Evolutionary conservation across 139 green algal species (phyloP).

Genomic region (Penium margaritaceum): DNA sequence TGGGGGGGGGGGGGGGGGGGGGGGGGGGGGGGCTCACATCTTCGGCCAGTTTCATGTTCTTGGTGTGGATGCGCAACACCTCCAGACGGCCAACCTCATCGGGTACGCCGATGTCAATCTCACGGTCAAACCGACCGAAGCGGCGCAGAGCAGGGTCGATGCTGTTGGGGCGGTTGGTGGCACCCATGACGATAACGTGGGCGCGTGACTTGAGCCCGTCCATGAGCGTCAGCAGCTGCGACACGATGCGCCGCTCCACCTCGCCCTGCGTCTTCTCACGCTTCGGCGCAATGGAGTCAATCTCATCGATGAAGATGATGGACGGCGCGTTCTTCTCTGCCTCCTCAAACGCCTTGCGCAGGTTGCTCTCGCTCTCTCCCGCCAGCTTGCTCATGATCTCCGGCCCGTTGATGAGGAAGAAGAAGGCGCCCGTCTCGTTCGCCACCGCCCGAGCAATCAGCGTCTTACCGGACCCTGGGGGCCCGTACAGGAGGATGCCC

Average conservation of each 20-base stretch:
- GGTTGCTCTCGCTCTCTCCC: conserved; percentile 89
- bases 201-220: conserved; percentile 80
- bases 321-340: conserved; percentile 97
- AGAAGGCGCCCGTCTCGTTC: conserved; percentile 98
- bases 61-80: conserved; percentile 97
- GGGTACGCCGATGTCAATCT: conserved; percentile 99
- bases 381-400: conserved; percentile 99
- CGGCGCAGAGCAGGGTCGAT: conserved; percentile 93
- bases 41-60: conserved; percentile 99
- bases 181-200: conserved; percentile 94
- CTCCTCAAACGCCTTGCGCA: conserved; percentile 96
- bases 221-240: conserved; percentile 98
- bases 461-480: conserved; percentile 85
- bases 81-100: conserved; percentile 84
- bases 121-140: conserved; percentile 96
- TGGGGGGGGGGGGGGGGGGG: no score
- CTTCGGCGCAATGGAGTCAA: conserved; percentile 99
- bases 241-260: conserved; percentile 97
- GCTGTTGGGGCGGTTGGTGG: conserved; percentile 96
- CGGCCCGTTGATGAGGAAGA: conserved; percentile 98
- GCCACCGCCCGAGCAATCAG: conserved; percentile 95
- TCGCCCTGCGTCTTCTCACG: conserved; percentile 97
- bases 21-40: no score
- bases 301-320: conserved; percentile 99
- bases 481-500: conserved; percentile 95